Evolutionary conservation across 176 grass and related monocot genomes (phyloP).

Genomic region (Chloris gayana): DNA sequence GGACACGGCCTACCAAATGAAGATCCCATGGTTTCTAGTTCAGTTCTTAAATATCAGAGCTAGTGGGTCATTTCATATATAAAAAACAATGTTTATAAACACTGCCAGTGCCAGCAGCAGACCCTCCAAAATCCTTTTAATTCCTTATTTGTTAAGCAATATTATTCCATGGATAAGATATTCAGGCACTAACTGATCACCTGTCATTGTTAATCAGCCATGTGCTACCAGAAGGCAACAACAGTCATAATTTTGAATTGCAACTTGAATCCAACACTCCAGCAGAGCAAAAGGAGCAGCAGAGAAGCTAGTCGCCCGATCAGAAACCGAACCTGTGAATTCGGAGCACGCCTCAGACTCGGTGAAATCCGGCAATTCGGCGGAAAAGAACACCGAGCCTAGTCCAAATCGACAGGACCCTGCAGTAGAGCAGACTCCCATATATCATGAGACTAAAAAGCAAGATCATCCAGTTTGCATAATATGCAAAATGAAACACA

Average conservation of each 20-base stretch:
- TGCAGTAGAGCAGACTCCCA: too few species aligned
- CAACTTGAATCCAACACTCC: neutral
- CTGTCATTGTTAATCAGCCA: neutral
- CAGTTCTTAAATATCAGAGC: constrained; percentile 2
- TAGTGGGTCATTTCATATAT: neutral
- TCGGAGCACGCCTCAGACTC: too few species aligned
- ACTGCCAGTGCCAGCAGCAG: neutral
- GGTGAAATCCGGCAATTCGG: too few species aligned
- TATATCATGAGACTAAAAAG: too few species aligned
- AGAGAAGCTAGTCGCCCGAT: neutral
- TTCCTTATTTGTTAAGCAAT: constrained; percentile 5
- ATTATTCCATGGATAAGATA: neutral
- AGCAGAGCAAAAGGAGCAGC: neutral
- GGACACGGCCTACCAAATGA: neutral
- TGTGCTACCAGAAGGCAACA: neutral
- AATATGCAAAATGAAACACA: too few species aligned
- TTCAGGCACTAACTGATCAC: neutral
- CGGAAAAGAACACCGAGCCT: too few species aligned
- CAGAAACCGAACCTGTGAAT: constrained; percentile 49
- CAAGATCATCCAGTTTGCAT: too few species aligned
- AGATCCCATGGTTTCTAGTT: neutral
- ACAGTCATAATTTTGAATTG: neutral
- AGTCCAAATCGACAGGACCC: too few species aligned
- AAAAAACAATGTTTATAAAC: neutral
- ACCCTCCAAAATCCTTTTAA: neutral